Evolutionary conservation across 768 basidiomycete genomes (phyloP), one percentile per base, ranked within the genome.

Genomic region (Termitomyces sp.): DNA sequence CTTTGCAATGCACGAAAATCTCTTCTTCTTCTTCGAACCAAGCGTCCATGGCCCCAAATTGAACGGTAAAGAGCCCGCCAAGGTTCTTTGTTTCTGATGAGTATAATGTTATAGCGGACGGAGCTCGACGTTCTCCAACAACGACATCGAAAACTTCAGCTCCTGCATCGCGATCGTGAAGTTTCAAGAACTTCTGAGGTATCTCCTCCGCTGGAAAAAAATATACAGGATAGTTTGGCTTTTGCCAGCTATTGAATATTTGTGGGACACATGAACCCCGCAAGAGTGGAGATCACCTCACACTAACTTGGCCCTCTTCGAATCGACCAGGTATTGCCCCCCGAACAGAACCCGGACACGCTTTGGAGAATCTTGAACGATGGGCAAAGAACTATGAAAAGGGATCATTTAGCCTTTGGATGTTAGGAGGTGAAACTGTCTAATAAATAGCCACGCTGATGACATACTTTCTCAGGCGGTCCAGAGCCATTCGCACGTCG

Each of bases 21-120:
- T 79, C 66, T 46, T 87, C 83, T 47, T 85, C 84, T 62, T 87
- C 84, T 69, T 87, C 84, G 50, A 85, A 83, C 85, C 85, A 87
- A 3, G 76, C 75, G 58, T 84, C 84, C 62, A 77, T 75, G 17
- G 74, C 75, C 14, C 67, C 66, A 51, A 83, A 84, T 12, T 64
- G 63, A 55, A 87, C 63, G 45, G 74, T 79, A 37, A 80, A 68
- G 28, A 85, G 69, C 6, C 78, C 79, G 22, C 68, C 68, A 12
- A 84, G 64, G 3, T 65, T 62, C 58, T 70, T 61, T 50, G 62
- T 62, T 57, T 68, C 60, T 50, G 61, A 45, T 40, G 70, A 58
- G 62, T 68, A 62, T 40, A 58, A 45, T 28, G 65, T 72, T n/a
- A 73, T 69, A 1, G 78, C 79, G 3, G 60, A 70, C 12, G 69